Base-by-base conservation (phyloP, 2,329 filamentous ascomycete species). In the Tolypocladium tundrense region DNA sequence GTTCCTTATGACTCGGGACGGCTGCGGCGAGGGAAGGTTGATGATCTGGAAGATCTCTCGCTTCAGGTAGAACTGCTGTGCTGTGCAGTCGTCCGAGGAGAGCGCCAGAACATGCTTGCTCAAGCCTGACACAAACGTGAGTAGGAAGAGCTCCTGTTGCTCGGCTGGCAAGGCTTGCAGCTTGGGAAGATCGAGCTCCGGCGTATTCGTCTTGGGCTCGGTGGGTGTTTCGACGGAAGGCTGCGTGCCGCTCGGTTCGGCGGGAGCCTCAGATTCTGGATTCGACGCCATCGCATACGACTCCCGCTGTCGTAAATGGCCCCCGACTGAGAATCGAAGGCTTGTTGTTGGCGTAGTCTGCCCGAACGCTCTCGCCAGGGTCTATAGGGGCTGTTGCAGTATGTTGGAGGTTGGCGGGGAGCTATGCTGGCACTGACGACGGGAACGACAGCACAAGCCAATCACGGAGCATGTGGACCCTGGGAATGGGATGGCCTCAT, bases 31-130 rank as follows among this genome's bases (percentile, higher is more conserved):
- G 45, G 90, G 82, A 43, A 99, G 83, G 67, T 87, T 91, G 71
- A 99, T 83, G 70, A 99, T 88, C 74, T 96, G 91, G 72, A 97
- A 90, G 64, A 97, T 82, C 79, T 97, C 91, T 71, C 90, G 92
- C 75, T 97, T 97, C 66, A 99, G 81, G 70, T 90, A 90, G 66
- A 91, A 86, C 73, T 99, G 94, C 75, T 97, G 89, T 14, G 89
- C 84, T 27, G 90, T 93, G 64, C 92, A 88, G 69, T 89, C 88
- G 65, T 96, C 90, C 61, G 85, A 79, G 56, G 85, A 83, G 53
- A 97, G 82, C 19, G 77, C 77, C 57, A 86, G 80, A 51, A 96
- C 88, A 79, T 97, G 89, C 65, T 88, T 88, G 61, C 86, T 87
- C 58, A 99, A 80, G 60, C 88, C 85, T 35, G 91, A 88, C 41